Conservation (phyloP, 768 basidiomycete genomes). For the Tulasnella sp. region DNA sequence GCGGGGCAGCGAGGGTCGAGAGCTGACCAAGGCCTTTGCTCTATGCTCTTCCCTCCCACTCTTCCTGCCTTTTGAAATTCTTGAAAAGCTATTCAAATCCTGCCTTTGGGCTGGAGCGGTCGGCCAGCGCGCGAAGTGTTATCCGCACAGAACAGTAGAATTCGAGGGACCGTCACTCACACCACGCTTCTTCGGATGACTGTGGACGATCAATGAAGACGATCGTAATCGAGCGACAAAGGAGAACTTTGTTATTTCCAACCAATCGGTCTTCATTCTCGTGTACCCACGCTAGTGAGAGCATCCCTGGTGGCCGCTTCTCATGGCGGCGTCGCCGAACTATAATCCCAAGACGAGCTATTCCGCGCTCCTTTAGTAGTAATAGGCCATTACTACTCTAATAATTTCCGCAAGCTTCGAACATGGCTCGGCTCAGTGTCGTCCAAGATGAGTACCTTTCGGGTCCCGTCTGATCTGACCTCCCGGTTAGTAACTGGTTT, state of each 20-base stretch:
- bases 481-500: neutral
- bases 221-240: neutral
- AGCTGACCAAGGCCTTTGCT: neutral
- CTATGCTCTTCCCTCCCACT: neutral
- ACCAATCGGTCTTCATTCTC: neutral
- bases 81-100: neutral
- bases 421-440: neutral
- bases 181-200: neutral
- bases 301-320: neutral
- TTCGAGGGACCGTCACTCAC: neutral
- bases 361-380: neutral
- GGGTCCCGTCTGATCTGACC: neutral
- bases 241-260: slow-evolving; percentile 4
- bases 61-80: neutral
- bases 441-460: neutral
- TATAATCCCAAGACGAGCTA: neutral
- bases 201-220: neutral
- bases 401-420: neutral
- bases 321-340: neutral
- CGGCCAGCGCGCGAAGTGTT: neutral
- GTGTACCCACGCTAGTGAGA: neutral
- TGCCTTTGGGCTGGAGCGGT: neutral
- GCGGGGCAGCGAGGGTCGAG: neutral
- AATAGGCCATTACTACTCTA: neutral
- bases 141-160: neutral